phyloP scores from a whole-genome alignment of 2,329 filamentous ascomycete genomes.

The Metarhizium anisopliae region DNA sequence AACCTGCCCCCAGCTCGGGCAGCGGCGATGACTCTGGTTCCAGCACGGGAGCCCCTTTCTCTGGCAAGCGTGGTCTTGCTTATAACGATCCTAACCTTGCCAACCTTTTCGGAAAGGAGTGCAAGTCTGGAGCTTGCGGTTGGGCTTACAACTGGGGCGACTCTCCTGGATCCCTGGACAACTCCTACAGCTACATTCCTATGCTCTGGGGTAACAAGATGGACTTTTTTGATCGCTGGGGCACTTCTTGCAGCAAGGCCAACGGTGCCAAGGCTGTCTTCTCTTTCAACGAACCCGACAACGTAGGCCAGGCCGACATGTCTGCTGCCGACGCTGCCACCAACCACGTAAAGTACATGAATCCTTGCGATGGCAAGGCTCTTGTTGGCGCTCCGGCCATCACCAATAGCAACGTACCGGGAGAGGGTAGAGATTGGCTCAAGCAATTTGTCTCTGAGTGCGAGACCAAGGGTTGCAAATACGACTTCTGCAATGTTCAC shows the following conservation, averaged over 20 bases:
- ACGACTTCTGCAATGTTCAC: slow-evolving; percentile 54
- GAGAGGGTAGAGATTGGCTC: slow-evolving; percentile 41
- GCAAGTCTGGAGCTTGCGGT: slow-evolving; percentile 29
- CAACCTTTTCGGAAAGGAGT: slow-evolving; percentile 34
- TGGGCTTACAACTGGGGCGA: slow-evolving; percentile 67
- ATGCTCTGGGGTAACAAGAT: slow-evolving; percentile 51
- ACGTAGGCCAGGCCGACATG: slow-evolving; percentile 49
- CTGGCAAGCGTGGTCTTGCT: slow-evolving; percentile 55
- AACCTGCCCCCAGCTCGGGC: slow-evolving; percentile 9
- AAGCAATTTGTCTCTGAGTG: background rate
- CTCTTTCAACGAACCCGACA: slow-evolving; percentile 67
- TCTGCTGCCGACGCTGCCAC: slow-evolving; percentile 40
- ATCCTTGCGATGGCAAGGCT: slow-evolving; percentile 42
- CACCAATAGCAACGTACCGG: slow-evolving; percentile 44
- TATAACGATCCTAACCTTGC: slow-evolving; percentile 54
- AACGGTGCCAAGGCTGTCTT: slow-evolving; percentile 49
- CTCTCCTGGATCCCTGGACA: slow-evolving; percentile 29
- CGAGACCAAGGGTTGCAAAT: slow-evolving; percentile 29
- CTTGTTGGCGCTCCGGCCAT: slow-evolving; percentile 51
- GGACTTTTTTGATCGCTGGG: slow-evolving; percentile 41
- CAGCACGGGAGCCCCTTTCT: slow-evolving; percentile 11
- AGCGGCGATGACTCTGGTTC: slow-evolving; percentile 3
- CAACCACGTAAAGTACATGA: slow-evolving; percentile 44
- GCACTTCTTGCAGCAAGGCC: slow-evolving; percentile 36
- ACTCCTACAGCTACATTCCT: slow-evolving; percentile 51